Conservation (phyloP, 2,329 filamentous ascomycete species). For the Fusarium neocosmosporiellum region DNA sequence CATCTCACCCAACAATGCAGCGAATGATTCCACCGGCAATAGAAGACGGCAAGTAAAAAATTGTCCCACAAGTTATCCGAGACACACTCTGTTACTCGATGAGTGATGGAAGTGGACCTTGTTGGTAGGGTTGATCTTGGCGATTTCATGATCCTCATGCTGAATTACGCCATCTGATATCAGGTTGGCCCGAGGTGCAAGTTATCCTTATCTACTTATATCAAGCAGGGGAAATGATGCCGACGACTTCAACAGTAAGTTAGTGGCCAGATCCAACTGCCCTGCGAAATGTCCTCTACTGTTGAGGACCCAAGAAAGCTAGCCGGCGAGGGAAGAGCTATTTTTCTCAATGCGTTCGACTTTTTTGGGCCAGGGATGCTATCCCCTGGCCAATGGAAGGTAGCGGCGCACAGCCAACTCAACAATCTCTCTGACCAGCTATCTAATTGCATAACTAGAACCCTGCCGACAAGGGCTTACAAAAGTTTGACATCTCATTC, state of each 20-base stretch:
- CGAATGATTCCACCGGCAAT: not conserved
- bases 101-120: not conserved
- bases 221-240: not conserved
- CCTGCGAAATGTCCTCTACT: not conserved
- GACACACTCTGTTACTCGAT: not conserved
- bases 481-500: conserved; percentile 5
- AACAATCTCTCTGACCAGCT: too few species aligned
- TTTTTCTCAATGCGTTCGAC: conserved; percentile 3
- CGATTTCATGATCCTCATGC: not conserved
- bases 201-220: not conserved
- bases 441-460: not conserved
- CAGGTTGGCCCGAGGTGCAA: not conserved
- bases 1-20: not conserved
- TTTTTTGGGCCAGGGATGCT: conserved; percentile 5
- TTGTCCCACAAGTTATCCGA: not conserved
- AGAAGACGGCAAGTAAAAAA: not conserved
- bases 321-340: not conserved
- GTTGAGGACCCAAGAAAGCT: too few species aligned
- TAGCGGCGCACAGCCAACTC: not conserved
- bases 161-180: not conserved
- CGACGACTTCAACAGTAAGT: too few species aligned
- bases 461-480: not conserved
- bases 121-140: not conserved
- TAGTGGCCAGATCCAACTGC: too few species aligned
- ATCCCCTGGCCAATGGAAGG: conserved; percentile 1